phyloP scores from a whole-genome alignment of 345 rosid species.

The Rhodamnia argentea region DNA sequence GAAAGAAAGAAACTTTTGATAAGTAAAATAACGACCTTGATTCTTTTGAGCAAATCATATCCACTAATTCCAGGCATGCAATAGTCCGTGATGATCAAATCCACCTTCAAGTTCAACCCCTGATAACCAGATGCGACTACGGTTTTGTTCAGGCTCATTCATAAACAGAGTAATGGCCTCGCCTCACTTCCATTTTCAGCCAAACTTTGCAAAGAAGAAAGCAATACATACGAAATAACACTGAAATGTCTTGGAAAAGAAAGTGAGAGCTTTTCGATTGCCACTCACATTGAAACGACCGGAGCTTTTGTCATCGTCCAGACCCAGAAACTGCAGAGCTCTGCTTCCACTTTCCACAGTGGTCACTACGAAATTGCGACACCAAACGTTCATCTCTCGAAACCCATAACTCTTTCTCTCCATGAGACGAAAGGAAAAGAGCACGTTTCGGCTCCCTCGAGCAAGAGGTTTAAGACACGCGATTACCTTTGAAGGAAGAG shows the following conservation, averaged over 20 bases:
- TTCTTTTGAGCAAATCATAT: constrained; percentile 82
- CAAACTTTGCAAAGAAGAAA: not conserved
- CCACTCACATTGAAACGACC: constrained; percentile 3
- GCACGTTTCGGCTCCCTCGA: not conserved
- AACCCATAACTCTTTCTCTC: not conserved
- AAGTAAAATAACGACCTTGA: constrained; percentile 42
- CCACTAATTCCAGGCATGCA: constrained; percentile 99
- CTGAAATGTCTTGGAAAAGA: not conserved
- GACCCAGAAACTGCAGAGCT: constrained; percentile 79
- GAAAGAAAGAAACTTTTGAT: not conserved
- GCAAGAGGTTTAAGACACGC: not conserved
- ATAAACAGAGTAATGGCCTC: not conserved
- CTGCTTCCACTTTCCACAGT: constrained; percentile 85
- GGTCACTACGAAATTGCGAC: constrained; percentile 35
- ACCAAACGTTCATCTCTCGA: not conserved
- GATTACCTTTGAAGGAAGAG: constrained; percentile 12
- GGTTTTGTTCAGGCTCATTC: not conserved
- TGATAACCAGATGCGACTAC: not conserved
- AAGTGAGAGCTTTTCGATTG: not conserved
- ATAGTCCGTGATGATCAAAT: constrained; percentile 88
- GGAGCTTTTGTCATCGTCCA: constrained; percentile 44
- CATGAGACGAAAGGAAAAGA: not conserved
- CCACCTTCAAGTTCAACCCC: constrained; percentile 59
- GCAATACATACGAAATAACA: not conserved
- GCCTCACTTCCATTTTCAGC: not conserved